Evolutionary conservation across 1,284 basidiomycete species (phyloP).

Genomic region (Leccinum laetum): DNA sequence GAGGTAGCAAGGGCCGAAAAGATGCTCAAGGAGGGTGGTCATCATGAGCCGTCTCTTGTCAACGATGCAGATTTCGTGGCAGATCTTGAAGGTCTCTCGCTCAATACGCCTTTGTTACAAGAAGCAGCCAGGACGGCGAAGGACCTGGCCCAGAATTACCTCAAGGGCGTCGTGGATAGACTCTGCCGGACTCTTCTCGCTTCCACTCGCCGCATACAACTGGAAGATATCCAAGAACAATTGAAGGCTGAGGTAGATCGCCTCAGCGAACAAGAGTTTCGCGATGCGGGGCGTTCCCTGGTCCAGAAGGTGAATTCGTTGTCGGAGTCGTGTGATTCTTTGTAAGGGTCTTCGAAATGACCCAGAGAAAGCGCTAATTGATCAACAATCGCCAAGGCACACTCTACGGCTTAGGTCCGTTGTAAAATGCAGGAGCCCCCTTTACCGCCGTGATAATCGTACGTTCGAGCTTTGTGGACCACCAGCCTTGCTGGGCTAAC

Average conservation of each 20-base stretch:
- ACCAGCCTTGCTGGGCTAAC: background rate
- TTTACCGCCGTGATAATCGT: constrained; percentile 5
- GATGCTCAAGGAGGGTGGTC: constrained; percentile 25
- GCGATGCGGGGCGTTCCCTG: constrained; percentile 21
- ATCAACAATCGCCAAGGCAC: constrained; percentile 7
- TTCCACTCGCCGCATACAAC: constrained; percentile 22
- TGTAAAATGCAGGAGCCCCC: background rate
- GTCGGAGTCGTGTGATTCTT: constrained; percentile 11
- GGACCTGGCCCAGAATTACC: constrained; percentile 21
- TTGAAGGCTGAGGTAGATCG: constrained; percentile 22
- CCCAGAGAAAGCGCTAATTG: background rate
- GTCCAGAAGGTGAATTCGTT: constrained; percentile 25
- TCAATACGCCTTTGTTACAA: constrained; percentile 16
- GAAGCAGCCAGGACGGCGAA: constrained; percentile 24
- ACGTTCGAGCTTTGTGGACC: background rate
- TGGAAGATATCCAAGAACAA: constrained; percentile 21
- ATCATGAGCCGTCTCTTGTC: constrained; percentile 14
- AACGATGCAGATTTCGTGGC: constrained; percentile 34
- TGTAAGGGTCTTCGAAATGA: no score
- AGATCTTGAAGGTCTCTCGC: constrained; percentile 21
- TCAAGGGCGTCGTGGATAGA: constrained; percentile 22
- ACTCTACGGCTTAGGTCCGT: constrained; percentile 19
- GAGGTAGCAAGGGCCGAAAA: constrained; percentile 17
- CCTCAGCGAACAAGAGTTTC: constrained; percentile 16
- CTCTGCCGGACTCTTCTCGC: constrained; percentile 18